These are phyloP conservation scores for Myrmaecium sp. DNA, from an alignment of 2,329 filamentous ascomycete genomes.

Conservation along the genomic window DNA sequence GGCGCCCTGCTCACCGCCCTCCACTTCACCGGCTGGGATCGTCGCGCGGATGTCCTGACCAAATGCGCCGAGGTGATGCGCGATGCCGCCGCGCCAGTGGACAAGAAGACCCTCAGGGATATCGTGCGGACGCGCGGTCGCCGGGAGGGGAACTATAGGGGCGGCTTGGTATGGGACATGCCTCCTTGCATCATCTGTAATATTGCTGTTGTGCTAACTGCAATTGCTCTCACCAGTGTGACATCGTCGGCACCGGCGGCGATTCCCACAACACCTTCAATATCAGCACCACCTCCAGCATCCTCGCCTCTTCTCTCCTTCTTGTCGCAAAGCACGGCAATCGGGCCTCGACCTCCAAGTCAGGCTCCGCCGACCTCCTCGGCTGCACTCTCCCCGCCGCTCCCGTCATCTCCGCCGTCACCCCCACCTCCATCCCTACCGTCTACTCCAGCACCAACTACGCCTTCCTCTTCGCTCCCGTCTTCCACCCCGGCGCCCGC, in stretches of 20 bases:
- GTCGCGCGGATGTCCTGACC: slow-evolving; percentile 69
- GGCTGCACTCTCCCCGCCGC: slow-evolving; percentile 54
- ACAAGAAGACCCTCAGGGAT: slow-evolving; percentile 42
- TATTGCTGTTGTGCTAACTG: background rate
- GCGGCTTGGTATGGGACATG: slow-evolving; percentile 57
- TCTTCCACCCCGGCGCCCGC: slow-evolving; percentile 91
- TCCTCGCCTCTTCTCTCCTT: slow-evolving; percentile 71
- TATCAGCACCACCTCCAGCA: slow-evolving; percentile 87
- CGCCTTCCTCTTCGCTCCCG: slow-evolving; percentile 85
- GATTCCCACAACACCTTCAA: slow-evolving; percentile 98
- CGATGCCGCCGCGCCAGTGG: slow-evolving; percentile 55
- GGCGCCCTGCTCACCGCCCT: slow-evolving; percentile 77
- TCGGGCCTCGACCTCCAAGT: slow-evolving; percentile 85
- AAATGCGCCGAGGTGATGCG: slow-evolving; percentile 76
- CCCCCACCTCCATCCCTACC: slow-evolving; percentile 48
- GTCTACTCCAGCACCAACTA: slow-evolving; percentile 78
- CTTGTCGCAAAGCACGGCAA: slow-evolving; percentile 92
- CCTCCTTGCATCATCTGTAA: slow-evolving; percentile 7
- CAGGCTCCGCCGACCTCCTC: slow-evolving; percentile 84
- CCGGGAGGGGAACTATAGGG: slow-evolving; percentile 57
- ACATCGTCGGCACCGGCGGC: slow-evolving; percentile 94
- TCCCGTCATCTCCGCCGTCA: slow-evolving; percentile 59
- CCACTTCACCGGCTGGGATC: slow-evolving; percentile 79
- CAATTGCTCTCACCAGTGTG: slow-evolving; percentile 36
- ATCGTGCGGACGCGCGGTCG: slow-evolving; percentile 44